Evolutionary conservation across 1,284 basidiomycete species (phyloP), one percentile per base, ranked within the genome.

Genomic region (Sanguinoderma infundibulare): DNA sequence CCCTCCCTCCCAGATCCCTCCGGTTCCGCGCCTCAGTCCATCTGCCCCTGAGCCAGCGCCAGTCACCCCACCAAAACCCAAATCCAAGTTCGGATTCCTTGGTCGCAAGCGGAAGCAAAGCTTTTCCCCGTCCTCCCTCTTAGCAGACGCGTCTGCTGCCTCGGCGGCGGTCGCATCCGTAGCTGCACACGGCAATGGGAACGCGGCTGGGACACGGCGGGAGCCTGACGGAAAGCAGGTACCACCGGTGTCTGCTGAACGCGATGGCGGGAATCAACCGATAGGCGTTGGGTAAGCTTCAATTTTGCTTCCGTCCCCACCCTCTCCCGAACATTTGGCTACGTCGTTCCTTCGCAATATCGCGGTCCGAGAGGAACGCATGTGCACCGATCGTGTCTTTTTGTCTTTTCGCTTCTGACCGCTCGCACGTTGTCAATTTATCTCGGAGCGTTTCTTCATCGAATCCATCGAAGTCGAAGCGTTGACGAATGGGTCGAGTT

Each of bases 51-150:
- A 51, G 28, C 5, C 22, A 7, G 63, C 63, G 2, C 51, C 57
- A 5, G 46, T 57, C 28, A 63, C 69, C 14, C 64, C 69, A 26
- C 56, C 71, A 0, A 73, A 73, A 59, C 44, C 54, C n/a, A 71
- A 67, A 60, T 55, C 65, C 57, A 73, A 69, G 61, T 64, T 73
- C 42, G 63, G 64, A 0, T 72, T 74, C 50, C 68, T 74, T 56
- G 67, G 59, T 10, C 69, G 71, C 54, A 73, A 65, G 61, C 61
- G 70, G 17, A 73, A 73, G 59, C 67, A 67, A 39, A 70, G 69
- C 46, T 64, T 67, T 36, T 69, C 71, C 10, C 70, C 67, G 17
- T 65, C 66, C 10, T 57, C 67, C 12, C 61, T 69, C 17, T 65
- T 63, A 17, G 47, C 55, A 3, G 53, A 24, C 20, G 47, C 44